A percentile compares a stretch with the other conserved stretches of the same genome.
These are phyloP conservation scores for Aspergillus conjunctus DNA, from an alignment of 495 filamentous ascomycete genomes.

Conservation along the genomic window DNA sequence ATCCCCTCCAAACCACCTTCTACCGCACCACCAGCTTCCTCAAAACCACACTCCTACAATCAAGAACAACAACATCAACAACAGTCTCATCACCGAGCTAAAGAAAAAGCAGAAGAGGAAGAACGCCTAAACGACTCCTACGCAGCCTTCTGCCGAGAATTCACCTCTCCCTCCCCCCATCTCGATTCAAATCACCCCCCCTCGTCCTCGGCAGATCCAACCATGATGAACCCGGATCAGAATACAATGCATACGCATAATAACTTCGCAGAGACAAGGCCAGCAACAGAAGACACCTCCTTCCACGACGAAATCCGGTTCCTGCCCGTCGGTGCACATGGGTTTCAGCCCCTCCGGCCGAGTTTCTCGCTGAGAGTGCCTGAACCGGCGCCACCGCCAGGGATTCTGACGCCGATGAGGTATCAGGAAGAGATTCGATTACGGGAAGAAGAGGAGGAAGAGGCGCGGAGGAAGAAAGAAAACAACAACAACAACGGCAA, in stretches of 20 bases:
- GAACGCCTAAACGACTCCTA: slow-evolving; percentile 26
- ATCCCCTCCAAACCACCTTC: too few species aligned
- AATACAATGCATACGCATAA: neutral
- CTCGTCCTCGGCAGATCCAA: neutral
- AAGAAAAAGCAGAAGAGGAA: slow-evolving; percentile 9
- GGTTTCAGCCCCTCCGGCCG: slow-evolving; percentile 10
- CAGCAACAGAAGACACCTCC: neutral
- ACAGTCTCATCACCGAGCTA: neutral
- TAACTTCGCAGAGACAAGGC: neutral
- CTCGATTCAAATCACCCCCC: neutral
- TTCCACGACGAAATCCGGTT: slow-evolving; percentile 10
- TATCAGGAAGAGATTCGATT: slow-evolving; percentile 20
- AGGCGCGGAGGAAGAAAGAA: neutral
- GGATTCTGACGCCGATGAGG: slow-evolving; percentile 24
- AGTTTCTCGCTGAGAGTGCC: neutral
- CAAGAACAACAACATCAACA: neutral
- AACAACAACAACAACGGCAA: neutral
- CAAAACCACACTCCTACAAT: neutral
- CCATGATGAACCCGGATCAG: neutral
- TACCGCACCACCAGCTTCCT: too few species aligned
- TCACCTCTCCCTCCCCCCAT: slow-evolving; percentile 14
- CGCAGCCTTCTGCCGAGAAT: slow-evolving; percentile 28
- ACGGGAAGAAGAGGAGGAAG: neutral
- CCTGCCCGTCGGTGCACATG: slow-evolving; percentile 18
- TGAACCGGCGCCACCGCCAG: slow-evolving; percentile 13